Evolutionary conservation across 306 rosid species (phyloP), one percentile per base, ranked within the genome.

Genomic region (Cicer cuneatum): DNA sequence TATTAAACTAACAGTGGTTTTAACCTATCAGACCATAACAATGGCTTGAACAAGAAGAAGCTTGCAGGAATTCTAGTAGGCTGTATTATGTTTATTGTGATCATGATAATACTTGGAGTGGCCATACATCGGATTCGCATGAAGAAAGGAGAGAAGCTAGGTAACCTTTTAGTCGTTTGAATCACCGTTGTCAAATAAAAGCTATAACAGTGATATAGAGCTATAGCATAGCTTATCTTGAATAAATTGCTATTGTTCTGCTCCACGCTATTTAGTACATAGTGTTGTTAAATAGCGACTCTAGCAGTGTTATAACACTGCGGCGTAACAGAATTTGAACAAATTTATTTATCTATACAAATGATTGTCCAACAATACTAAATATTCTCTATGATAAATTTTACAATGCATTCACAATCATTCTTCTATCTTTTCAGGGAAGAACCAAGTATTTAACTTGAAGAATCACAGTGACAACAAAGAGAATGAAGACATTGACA

Each of bases 401-500:
- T 43, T 16, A 8, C 19, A 48, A 70, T 11, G 41, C 45, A 19
- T 39, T 62, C 65, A 40, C 8, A 62, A 52, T 38, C 39, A 12
- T 59, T 70, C n/a, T 59, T 39, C 48, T 54, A 11, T 10, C 33
- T 7, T 72, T 73, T 42, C 76, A 72, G 85, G 38, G 38, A 73
- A 11, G 63, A 39, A 69, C 33, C 52, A 29, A 66, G 14, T 24
- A 73, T 11, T 1, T 48, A 35, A 37, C 37, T 21, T 16, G 71
- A 66, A 69, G 47, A 71, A 82, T 70, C 49, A 53, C 10, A 5
- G 40, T 18, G 10, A 68, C 6, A 74, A 57, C 66, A 66, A 66
- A 12, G 67, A 33, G n/a, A 68, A 72, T 46, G 83, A 80, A 64
- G 76, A 39, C 8, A 43, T 81, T 47, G 88, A 88, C 62, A 66